phyloP scores from a whole-genome alignment of 1,284 basidiomycete species.

The Ceratobasidium sp. region DNA sequence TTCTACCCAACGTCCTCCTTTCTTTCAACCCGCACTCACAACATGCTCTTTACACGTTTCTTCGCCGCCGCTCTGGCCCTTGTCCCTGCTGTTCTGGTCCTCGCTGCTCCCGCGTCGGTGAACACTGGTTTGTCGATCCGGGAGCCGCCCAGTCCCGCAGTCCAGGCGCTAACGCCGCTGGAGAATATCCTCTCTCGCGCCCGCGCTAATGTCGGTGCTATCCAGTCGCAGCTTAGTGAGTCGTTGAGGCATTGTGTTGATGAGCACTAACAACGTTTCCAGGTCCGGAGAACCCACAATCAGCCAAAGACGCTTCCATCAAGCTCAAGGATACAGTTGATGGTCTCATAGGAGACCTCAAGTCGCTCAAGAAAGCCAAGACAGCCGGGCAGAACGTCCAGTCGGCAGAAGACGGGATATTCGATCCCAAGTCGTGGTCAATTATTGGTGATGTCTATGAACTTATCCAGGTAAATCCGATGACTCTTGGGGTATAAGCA shows the following conservation, averaged over 20 bases:
- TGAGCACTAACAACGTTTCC: not conserved
- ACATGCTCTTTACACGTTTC: not conserved
- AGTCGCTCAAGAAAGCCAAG: not conserved
- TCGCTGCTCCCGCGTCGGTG: not conserved
- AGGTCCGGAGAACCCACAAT: not conserved
- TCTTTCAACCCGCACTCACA: not conserved
- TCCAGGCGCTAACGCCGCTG: not conserved
- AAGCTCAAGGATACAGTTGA: constrained; percentile 1
- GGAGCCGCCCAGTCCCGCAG: not conserved
- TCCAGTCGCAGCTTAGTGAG: not conserved
- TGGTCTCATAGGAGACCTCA: not conserved
- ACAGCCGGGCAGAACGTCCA: not conserved
- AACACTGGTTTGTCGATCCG: not conserved
- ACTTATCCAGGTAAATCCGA: not conserved
- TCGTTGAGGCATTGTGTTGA: not conserved
- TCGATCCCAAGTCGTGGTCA: not conserved
- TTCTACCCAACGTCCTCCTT: no score
- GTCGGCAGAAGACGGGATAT: not conserved
- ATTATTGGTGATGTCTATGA: not conserved
- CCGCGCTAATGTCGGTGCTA: not conserved
- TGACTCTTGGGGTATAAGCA: not conserved
- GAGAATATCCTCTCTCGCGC: not conserved
- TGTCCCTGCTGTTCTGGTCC: not conserved
- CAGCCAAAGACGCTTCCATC: not conserved
- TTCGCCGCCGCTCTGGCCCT: not conserved